Base-by-base conservation (phyloP, 2,329 filamentous ascomycete species). In the Hortaea werneckii region DNA sequence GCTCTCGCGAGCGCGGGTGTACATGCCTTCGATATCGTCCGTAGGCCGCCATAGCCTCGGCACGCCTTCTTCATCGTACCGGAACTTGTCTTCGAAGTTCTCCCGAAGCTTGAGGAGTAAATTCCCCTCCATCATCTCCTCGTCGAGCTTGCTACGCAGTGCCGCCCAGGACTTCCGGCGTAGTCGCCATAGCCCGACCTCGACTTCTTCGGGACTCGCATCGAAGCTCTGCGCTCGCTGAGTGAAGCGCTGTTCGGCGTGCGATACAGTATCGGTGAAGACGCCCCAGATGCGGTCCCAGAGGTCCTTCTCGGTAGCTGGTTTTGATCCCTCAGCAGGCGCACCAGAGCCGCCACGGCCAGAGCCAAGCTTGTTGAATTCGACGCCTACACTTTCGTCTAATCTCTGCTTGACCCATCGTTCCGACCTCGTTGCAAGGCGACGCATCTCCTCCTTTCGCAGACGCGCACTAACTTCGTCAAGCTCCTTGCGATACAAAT, bases 31-130 rank as follows among this genome's bases (percentile, higher is more conserved):
- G 50, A 98, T 98, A 61, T 98, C 92, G 63, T 98, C 92, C 1
- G 83, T 89, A 1, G 92, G 92, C 26, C 89, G 82, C 92, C 92
- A 98, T 66, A 98, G 95, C 49, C 92, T 79, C 5, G 92, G 92
- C 4, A 98, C 92, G 27, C 92, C 92, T 5, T 82, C 81, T 49
- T 95, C 89, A 59, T 98, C 92, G 59, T 98, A 98, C 53, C 92
- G 83, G 77, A 98, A 98, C 68, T 95, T 95, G 71, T 98, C 92
- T 68, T 98, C 92, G 56, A 98, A 98, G 70, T 95, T 96, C 67
- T 98, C 92, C 32, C 92, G 81, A 43, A 98, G 78, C 72, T 98
- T 98, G 56, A 96, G 75, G 30, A 96, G 72, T 44, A 98, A 81
- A 62, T 96, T 98, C 58, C 90, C 90, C 69, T 96, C 92, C 81